Evolutionary conservation across 169 alveolate species (phyloP), one percentile per base, ranked within the genome.

Genomic region (Babesia divergens): DNA sequence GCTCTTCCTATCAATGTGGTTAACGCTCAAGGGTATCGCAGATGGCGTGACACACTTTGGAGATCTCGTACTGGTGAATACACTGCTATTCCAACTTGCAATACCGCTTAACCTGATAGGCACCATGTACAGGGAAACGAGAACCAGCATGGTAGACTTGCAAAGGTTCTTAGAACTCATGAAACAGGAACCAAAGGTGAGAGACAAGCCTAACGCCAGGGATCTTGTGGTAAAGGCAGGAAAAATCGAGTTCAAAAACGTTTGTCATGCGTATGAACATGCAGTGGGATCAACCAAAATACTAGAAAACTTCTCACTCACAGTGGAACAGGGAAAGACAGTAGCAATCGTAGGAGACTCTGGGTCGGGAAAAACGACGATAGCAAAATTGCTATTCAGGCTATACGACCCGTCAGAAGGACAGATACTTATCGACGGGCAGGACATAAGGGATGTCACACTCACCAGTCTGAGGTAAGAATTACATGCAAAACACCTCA

Each of bases 321-420:
- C 70, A 16, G 62, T 83, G 44, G 74, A 65, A 29, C 76, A 83
- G 20, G 92, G 92, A 34, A 82, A 83, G 16, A 82, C 90, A 0
- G 67, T 85, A 24, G 90, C 92, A 26, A 46, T 86, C 18, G 92
- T 86, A 35, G 99, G 98, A 7, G 65, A 92, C 29, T 93, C 98
- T n/a, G 99, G 99, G 6, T 69, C 94, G 26, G 99, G 99, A 18
- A 97, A 97, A 86, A 90, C 96, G 34, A 96, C 98, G 8, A 89
- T 97, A 26, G 89, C 93, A 65, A 93, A 94, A 60, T 59, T 97
- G 53, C 86, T 97, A 1, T 94, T 93, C 69, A 91, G 98, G 66
- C 93, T 97, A 82, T 97, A 95, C 54, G 96, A 94, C 49, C 89
- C 93, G 13, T 46, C 77, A 28, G 42, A 82, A 16, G 98, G 98